Evolutionary conservation across 768 basidiomycete genomes (phyloP), one percentile per base, ranked within the genome.

Genomic region (Xanthoconium purpureum): DNA sequence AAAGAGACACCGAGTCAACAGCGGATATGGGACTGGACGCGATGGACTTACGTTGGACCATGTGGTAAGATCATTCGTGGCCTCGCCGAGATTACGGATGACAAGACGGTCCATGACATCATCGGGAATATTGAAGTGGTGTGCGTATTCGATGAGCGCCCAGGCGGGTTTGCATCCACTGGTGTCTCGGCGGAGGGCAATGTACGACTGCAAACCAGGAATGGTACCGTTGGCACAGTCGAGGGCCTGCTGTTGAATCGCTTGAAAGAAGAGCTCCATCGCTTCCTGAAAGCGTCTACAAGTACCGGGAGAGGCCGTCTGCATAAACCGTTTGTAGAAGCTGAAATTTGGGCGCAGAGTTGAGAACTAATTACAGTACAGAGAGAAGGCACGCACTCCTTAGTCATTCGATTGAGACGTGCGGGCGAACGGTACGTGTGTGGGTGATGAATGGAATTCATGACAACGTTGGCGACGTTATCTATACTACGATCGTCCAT

Each of bases 141-240:
- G 81, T 28, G 89, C 87, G 61, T 88, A 91, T 77, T 91, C 89
- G 64, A 91, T 88, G 58, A 91, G 77, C 15, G 81, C 89, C 82
- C 87, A 92, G 70, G 84, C 87, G 8, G 88, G 83, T 73, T 89
- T 90, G 73, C 89, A 91, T 71, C 87, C 90, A 48, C 87, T 88
- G 7, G 89, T 91, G 63, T 92, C 87, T 45, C 90, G 83, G 42
- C 90, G 84, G 18, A 88, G 80, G 39, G 83, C 75, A 61, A 93
- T 87, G 71, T 91, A 93, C 2, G 88, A 85, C 60, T 91, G 87
- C 43, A 92, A 80, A 75, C 88, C 87, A 50, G 89, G 89, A 59
- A 91, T 80, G 44, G 78, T 71, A 38, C 79, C 83, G 39, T 74
- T 73, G 47, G 75, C 74, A 55, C 88, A 87, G 72, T 88, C 87